Base-by-base conservation (phyloP, 1,284 basidiomycete genomes). In the Fomitopsis palustris region DNA sequence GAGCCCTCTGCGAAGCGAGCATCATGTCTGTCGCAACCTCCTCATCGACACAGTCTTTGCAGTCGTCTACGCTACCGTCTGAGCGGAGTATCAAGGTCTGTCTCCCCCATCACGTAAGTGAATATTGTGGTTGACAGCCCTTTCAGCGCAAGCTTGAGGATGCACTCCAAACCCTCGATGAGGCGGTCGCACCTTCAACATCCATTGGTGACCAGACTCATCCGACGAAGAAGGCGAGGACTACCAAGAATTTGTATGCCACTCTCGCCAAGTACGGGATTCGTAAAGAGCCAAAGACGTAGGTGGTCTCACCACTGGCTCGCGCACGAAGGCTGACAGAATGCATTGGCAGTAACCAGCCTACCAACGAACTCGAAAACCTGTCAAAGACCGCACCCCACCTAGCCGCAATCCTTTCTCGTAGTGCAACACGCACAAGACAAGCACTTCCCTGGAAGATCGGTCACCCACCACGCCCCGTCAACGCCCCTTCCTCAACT, bases 191-290 rank as follows among this genome's bases (percentile, higher is more conserved):
- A 6, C 67, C 77, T 9, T 61, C 64, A 10, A 57, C 73, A 9
- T 71, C 74, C 55, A 63, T 33, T 8, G 58, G 67, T 21, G 74
- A 79, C 25, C 71, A 70, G 25, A 80, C 80, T 6, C 74, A 80
- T 27, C 78, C 80, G 17, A 67, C 77, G 3, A 90, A 90, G 69
- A 78, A 78, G 60, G 70, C 75, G 10, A 78, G 84, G 61, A 77
- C 80, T 4, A 68, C 79, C 55, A 82, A 79, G 9, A 87, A 88
- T 0, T 68, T 92, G 4, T 92, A 90, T 69, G 84, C 89, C 1
- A 87, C 88, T 1, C 77, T 92, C 35, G 80, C 86, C 54, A 92
- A 90, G 74, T 90, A 91, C 68, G 86, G 88, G 1, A 81, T 88
- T 59, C 83, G 78, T 67, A 86, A 80, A 64, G 78, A 81, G 61